phyloP scores from a whole-genome alignment of 495 filamentous ascomycete genomes.

The Podospora pseudopauciseta region DNA sequence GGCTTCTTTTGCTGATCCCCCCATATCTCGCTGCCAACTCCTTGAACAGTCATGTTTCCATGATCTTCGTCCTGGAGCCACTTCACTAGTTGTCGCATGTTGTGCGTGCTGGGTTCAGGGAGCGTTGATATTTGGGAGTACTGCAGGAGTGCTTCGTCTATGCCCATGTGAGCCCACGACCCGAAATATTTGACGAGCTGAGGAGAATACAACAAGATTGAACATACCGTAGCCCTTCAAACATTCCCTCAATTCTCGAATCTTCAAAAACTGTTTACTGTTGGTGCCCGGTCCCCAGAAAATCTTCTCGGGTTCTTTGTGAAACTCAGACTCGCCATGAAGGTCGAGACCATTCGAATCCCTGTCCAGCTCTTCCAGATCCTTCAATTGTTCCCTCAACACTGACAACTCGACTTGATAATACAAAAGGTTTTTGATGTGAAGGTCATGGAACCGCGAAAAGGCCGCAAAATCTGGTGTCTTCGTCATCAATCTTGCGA shows the following conservation, averaged over 20 bases:
- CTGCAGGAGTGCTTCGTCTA: constrained; percentile 21
- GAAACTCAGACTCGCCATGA: background rate
- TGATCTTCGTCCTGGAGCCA: constrained; percentile 2
- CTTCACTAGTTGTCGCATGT: constrained; percentile 11
- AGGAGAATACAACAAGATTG: too few species aligned
- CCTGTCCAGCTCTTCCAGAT: background rate
- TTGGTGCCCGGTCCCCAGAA: too few species aligned
- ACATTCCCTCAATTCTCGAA: background rate
- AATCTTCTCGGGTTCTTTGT: background rate
- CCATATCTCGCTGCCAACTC: background rate
- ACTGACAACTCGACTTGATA: constrained; percentile 25
- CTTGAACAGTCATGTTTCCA: background rate
- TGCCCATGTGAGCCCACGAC: background rate
- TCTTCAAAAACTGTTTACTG: background rate
- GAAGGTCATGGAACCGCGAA: constrained; percentile 26
- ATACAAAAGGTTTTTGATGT: constrained; percentile 34
- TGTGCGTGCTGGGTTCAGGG: constrained; percentile 12
- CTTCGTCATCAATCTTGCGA: constrained; percentile 25
- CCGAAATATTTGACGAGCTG: background rate
- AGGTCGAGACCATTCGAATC: background rate
- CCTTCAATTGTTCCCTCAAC: constrained; percentile 10
- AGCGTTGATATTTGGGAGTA: constrained; percentile 18
- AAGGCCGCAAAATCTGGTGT: constrained; percentile 27
- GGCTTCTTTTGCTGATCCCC: background rate
- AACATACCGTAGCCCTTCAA: background rate